Evolutionary conservation across 2,329 filamentous ascomycete genomes (phyloP), one percentile per base, ranked within the genome.

Genomic region (Cadophora malorum): DNA sequence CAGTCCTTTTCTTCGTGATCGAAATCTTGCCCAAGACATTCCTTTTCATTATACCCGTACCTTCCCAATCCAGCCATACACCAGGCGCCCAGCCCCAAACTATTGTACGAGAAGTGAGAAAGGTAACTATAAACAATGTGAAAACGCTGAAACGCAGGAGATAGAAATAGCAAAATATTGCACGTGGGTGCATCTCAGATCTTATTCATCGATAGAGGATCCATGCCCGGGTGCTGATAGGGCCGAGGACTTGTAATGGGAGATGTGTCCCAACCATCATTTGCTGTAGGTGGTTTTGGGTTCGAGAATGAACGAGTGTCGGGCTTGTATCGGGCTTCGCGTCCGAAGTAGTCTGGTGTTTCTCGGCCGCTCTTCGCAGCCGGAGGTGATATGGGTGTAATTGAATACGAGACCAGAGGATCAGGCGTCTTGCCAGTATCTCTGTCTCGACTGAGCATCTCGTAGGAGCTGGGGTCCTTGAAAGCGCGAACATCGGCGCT

Each of bases 401-500:
- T 62, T 10, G 71, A 56, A 28, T 60, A 64, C 14, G 72, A 71
- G 7, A 71, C 58, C 16, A 70, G 64, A 52, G 75, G 64, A 47
- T 79, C 75, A 31, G 77, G 72, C 7, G 68, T 72, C 70, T 79
- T 78, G 23, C 69, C 69, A 16, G 52, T 63, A 41, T 75, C 74
- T 77, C 78, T 74, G 76, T 79, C 77, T 73, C 79, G 76, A 79
- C 80, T 76, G 74, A 94, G 88, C 91, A 94, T 94, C 84, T 94
- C 92, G 83, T 94, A 94, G 79, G 90, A 88, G 81, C 88, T 86
- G 78, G 83, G 84, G 74, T 90, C 88, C 78, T 86, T 85, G 71
- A 88, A 88, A 68, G 85, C 79, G 68, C 87, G 80, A 69, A 86
- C 86, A 77, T 97, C 95, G 56, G 91, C 90, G 49, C 93, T 96